Base-by-base conservation (phyloP, 768 basidiomycete genomes). In the Dioszegia crocea region DNA sequence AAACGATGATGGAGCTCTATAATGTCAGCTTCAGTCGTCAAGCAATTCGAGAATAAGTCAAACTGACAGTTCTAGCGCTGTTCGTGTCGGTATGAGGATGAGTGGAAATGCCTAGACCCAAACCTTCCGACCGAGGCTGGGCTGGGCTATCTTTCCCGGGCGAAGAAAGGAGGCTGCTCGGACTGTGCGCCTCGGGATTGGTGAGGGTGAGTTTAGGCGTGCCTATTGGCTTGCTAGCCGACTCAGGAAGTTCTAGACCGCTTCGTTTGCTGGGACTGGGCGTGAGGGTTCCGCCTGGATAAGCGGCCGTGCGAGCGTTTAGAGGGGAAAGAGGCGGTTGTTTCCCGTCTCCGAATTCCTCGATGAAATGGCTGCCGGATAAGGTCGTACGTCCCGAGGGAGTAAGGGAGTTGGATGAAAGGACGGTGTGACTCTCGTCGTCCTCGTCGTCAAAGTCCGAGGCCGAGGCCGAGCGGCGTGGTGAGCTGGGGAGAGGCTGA, bases 141-240 rank as follows among this genome's bases (percentile, higher is more conserved):
- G 46, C 43, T 26, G 56, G 61, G 52, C 51, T 60, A 19, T 41
- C 43, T 39, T 26, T 57, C 5, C 56, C 30, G 9, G 43, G 43
- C 8, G 65, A 65, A 38, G 61, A 61, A 24, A 40, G 46, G 49
- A 73, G 64, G 47, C 71, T 73, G 24, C 66, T 36, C 1, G 71
- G 71, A 36, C 63, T 70, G 50, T 60, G 57, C 4, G 66, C 61
- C 6, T 67, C 71, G 55, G 69, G 68, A 58, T 69, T 65, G 12
- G 67, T 69, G 21, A 73, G 47, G 5, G 64, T 62, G 9, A 73
- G 56, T 46, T 66, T 67, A 8, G 71, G 71, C 16, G 71, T 73
- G 0, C 68, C 70, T 6, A 64, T 9, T 5, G 57, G 54, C 16
- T 39, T 44, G 21, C 38, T 59, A 5, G 33, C 44, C 14, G 48